phyloP scores from a whole-genome alignment of 2,329 filamentous ascomycete genomes.

The Malbranchea zuffiana region DNA sequence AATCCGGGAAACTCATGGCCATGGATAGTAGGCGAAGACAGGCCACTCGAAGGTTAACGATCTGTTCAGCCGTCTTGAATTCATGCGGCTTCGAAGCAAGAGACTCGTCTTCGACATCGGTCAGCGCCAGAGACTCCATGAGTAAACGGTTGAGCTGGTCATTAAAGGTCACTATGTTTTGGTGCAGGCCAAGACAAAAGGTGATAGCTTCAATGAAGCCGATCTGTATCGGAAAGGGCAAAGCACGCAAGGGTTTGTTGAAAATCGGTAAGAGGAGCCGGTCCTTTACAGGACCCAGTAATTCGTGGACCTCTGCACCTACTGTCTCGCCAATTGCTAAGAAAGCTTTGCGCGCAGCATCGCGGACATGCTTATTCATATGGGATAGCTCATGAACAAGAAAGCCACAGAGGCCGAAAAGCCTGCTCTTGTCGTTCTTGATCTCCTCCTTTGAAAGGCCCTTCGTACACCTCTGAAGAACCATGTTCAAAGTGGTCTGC shows the following conservation, averaged over 20 bases:
- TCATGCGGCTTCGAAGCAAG: constrained; percentile 87
- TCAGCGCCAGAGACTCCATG: constrained; percentile 85
- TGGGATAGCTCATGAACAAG: constrained; percentile 84
- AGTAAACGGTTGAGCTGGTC: constrained; percentile 81
- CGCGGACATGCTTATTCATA: constrained; percentile 89
- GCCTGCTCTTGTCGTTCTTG: constrained; percentile 52
- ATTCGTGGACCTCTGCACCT: constrained; percentile 69
- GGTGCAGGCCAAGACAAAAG: constrained; percentile 81
- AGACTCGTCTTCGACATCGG: constrained; percentile 88
- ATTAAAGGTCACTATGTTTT: constrained; percentile 82
- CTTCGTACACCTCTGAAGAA: constrained; percentile 69
- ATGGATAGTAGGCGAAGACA: constrained; percentile 89
- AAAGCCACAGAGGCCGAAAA: constrained; percentile 68
- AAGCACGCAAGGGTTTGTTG: constrained; percentile 80
- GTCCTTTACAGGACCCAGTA: constrained; percentile 83
- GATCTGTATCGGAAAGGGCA: constrained; percentile 92
- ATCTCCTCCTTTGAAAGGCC: constrained; percentile 70
- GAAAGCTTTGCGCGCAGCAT: constrained; percentile 71
- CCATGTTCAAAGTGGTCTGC: constrained; percentile 68
- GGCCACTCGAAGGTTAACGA: constrained; percentile 80
- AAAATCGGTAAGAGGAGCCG: constrained; percentile 84
- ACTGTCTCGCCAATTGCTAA: constrained; percentile 70
- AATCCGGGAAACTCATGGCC: constrained; percentile 87
- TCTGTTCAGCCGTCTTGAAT: constrained; percentile 89
- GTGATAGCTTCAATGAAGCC: constrained; percentile 97